Percentiles rank a stretch among this genome's conserved stretches.
Conservation (phyloP, 2,329 filamentous ascomycete species). For the Lasiodiplodia gonubiensis region DNA sequence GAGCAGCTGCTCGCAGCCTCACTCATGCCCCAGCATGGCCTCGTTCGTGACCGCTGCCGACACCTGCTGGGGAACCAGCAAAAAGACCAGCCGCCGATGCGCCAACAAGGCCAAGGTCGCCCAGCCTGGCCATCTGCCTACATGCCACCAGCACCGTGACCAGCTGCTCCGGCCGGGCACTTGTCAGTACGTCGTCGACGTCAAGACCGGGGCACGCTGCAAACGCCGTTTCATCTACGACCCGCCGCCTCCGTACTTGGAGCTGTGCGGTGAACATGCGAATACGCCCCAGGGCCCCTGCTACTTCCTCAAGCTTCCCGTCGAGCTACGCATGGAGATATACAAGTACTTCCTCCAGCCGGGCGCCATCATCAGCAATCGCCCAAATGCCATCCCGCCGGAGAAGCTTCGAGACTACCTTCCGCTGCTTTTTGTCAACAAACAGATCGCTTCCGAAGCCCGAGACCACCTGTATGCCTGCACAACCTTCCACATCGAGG, state of each 20-base stretch:
- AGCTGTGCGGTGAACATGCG: conserved; percentile 39
- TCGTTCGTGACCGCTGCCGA: background rate
- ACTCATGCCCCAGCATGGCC: background rate
- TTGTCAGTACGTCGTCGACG: conserved; percentile 34
- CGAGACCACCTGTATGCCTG: conserved; percentile 40
- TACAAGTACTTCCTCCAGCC: conserved; percentile 41
- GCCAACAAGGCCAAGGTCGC: conserved; percentile 21
- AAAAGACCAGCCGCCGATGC: conserved; percentile 20
- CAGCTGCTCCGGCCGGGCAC: conserved; percentile 38
- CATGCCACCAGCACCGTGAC: conserved; percentile 39
- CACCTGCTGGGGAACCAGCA: conserved; percentile 21
- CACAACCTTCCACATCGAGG: conserved; percentile 40
- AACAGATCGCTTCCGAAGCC: conserved; percentile 38
- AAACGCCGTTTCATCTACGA: conserved; percentile 38
- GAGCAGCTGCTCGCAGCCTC: background rate
- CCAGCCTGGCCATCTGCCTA: conserved; percentile 36
- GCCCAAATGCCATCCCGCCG: background rate
- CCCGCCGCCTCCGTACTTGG: conserved; percentile 37
- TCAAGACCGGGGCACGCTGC: conserved; percentile 35
- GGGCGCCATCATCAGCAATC: conserved; percentile 30
- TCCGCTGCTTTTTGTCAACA: conserved; percentile 37
- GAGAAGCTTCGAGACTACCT: background rate
- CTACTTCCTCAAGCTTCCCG: conserved; percentile 41
- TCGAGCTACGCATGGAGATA: conserved; percentile 41
- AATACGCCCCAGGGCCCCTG: conserved; percentile 39